Evolutionary conservation across 495 filamentous ascomycete species (phyloP).

Genomic region (Hypoxylon intermedium): DNA sequence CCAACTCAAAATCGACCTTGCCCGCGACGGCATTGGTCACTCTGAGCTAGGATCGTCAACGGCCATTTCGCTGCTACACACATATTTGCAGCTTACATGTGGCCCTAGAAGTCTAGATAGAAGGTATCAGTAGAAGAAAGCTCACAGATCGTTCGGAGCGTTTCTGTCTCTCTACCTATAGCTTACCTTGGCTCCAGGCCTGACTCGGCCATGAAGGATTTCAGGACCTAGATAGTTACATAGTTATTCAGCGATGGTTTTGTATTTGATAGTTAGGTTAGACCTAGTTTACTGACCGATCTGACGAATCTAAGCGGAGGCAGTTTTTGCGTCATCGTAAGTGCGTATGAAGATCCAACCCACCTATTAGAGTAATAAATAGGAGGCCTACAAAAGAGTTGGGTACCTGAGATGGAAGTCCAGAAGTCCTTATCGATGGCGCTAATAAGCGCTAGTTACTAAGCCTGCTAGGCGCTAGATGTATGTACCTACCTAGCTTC

Average conservation of each 20-base stretch:
- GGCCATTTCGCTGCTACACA: not conserved
- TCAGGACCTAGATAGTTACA: slow-evolving; percentile 82
- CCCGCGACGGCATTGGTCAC: slow-evolving; percentile 79
- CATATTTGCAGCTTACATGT: slow-evolving; percentile 43
- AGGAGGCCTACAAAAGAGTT: too few relatives aligned
- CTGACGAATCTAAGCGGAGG: slow-evolving; percentile 49
- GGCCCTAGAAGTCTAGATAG: slow-evolving; percentile 49
- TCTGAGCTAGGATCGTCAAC: slow-evolving; percentile 62
- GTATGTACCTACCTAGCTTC: too few relatives aligned
- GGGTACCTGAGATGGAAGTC: too few relatives aligned
- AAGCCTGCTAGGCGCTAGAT: too few relatives aligned
- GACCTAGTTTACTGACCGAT: slow-evolving; percentile 48
- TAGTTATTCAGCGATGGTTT: too few relatives aligned
- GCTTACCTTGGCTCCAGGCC: slow-evolving; percentile 85
- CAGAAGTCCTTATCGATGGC: too few relatives aligned
- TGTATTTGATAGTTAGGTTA: too few relatives aligned
- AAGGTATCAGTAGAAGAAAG: too few relatives aligned
- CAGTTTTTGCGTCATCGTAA: slow-evolving; percentile 43
- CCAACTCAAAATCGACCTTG: slow-evolving; percentile 83
- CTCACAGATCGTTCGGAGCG: too few relatives aligned
- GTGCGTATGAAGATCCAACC: not conserved
- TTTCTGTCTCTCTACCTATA: too few relatives aligned
- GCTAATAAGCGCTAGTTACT: too few relatives aligned
- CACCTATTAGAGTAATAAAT: too few relatives aligned
- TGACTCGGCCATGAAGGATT: slow-evolving; percentile 82